phyloP scores from a whole-genome alignment of 495 filamentous ascomycete genomes.

The Penicillium angulare region DNA sequence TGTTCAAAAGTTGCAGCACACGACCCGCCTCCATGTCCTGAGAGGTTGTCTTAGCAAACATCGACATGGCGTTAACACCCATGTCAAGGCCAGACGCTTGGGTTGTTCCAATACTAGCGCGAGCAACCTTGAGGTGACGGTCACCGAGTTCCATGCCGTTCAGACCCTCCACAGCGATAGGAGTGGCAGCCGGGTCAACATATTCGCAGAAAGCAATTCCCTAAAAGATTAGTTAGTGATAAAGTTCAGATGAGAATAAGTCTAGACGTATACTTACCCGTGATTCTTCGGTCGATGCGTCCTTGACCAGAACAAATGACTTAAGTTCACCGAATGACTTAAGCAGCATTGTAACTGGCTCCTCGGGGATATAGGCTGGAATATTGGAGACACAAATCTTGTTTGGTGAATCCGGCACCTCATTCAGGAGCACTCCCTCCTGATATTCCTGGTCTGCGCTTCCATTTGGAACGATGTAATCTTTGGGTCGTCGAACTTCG shows the following conservation, averaged over 20 bases:
- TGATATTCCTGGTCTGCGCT: conserved; percentile 74
- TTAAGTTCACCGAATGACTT: conserved; percentile 90
- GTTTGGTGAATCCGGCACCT: conserved; percentile 88
- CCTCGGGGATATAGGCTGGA: conserved; percentile 80
- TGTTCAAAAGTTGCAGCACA: conserved; percentile 91
- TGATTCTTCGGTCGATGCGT: conserved; percentile 80
- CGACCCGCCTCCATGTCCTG: conserved; percentile 70
- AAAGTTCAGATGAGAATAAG: conserved; percentile 9
- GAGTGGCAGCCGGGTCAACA: conserved; percentile 69
- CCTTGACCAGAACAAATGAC: conserved; percentile 88
- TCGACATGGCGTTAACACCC: conserved; percentile 97
- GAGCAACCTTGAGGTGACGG: conserved; percentile 75
- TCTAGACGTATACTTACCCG: conserved; percentile 57
- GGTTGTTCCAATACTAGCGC: conserved; percentile 88
- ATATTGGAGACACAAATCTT: conserved; percentile 94
- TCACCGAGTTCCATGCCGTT: conserved; percentile 92
- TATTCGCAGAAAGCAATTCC: conserved; percentile 98
- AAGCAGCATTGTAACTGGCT: conserved; percentile 86
- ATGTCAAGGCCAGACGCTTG: conserved; percentile 89
- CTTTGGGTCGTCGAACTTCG: conserved; percentile 85
- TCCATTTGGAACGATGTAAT: conserved; percentile 90
- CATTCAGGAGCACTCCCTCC: conserved; percentile 72
- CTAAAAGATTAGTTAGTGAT: conserved; percentile 44
- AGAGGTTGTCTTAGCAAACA: conserved; percentile 92
- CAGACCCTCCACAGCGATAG: conserved; percentile 85